Percentiles rank a stretch among this genome's conserved stretches.
Evolutionary conservation across 1,284 basidiomycete species (phyloP).

Genomic region (Pisolithus thermaeus): DNA sequence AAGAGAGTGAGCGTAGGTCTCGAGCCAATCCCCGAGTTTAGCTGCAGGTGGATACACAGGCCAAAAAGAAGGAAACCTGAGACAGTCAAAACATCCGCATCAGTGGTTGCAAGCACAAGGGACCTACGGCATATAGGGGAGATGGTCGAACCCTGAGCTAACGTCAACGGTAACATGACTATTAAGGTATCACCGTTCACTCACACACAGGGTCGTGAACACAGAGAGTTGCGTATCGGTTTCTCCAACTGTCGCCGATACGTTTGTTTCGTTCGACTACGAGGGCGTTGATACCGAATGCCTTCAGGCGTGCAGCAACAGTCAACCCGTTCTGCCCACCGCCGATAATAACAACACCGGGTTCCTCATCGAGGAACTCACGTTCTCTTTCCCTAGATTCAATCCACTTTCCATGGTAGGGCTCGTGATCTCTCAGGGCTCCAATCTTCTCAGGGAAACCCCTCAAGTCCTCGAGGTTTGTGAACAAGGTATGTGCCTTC

Average conservation of each 20-base stretch:
- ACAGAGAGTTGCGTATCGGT: constrained; percentile 37
- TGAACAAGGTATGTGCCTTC: constrained; percentile 56
- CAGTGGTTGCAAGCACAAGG: constrained; percentile 1
- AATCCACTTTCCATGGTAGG: constrained; percentile 35
- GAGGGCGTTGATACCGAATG: constrained; percentile 7
- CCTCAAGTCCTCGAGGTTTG: constrained; percentile 52
- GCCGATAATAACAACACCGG: constrained; percentile 20
- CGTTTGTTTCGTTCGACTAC: constrained; percentile 10
- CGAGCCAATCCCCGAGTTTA: constrained; percentile 65
- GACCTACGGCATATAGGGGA: constrained; percentile 50
- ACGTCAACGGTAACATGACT: neutral
- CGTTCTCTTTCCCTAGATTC: constrained; percentile 28
- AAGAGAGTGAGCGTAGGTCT: constrained; percentile 57
- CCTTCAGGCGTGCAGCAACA: constrained; percentile 5
- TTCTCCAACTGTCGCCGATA: constrained; percentile 20
- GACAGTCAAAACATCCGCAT: neutral
- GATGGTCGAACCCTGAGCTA: constrained; percentile 46
- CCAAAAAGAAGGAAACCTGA: constrained; percentile 59
- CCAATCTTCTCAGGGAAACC: constrained; percentile 46
- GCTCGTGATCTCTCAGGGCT: constrained; percentile 26
- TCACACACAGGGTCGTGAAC: constrained; percentile 62
- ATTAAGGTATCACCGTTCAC: constrained; percentile 6
- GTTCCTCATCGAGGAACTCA: constrained; percentile 35
- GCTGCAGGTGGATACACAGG: constrained; percentile 53
- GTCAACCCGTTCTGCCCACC: constrained; percentile 12